These are phyloP conservation scores for Guadua angustifolia DNA, from an alignment of 176 grass and related monocot genomes.

Conservation along the genomic window DNA sequence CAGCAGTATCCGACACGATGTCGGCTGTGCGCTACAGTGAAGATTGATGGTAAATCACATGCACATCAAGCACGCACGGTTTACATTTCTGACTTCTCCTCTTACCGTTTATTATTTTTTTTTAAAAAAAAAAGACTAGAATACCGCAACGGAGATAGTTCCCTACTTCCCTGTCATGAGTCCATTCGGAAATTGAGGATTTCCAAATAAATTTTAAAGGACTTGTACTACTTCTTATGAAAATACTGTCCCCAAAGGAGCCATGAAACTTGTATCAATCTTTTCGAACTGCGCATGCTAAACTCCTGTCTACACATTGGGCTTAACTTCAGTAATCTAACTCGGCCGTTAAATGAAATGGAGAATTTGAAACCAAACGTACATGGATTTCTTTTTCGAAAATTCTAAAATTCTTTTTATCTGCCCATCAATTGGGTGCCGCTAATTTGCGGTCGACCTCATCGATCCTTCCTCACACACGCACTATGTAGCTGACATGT, in stretches of 20 bases:
- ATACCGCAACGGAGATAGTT: not conserved
- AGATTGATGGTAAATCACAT: not conserved
- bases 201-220: not conserved
- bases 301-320: not conserved
- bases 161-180: not conserved
- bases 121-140: too few relatives aligned
- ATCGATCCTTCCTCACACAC: too few relatives aligned
- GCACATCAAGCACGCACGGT: not conserved
- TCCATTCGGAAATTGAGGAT: not conserved
- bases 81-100: too few relatives aligned
- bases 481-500: too few relatives aligned
- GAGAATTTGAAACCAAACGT: too few relatives aligned
- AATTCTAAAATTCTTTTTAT: too few relatives aligned
- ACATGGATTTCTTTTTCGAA: too few relatives aligned
- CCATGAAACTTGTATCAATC: not conserved
- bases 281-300: not conserved
- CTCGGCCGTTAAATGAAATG: too few relatives aligned
- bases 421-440: too few relatives aligned
- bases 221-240: not conserved
- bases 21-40: not conserved
- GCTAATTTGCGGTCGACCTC: too few relatives aligned
- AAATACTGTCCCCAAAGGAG: not conserved
- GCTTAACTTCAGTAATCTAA: too few relatives aligned
- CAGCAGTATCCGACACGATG: not conserved
- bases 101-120: too few relatives aligned